These are phyloP conservation scores for Fusarium praegraminearum DNA, from an alignment of 2,329 filamentous ascomycete genomes.

Conservation along the genomic window DNA sequence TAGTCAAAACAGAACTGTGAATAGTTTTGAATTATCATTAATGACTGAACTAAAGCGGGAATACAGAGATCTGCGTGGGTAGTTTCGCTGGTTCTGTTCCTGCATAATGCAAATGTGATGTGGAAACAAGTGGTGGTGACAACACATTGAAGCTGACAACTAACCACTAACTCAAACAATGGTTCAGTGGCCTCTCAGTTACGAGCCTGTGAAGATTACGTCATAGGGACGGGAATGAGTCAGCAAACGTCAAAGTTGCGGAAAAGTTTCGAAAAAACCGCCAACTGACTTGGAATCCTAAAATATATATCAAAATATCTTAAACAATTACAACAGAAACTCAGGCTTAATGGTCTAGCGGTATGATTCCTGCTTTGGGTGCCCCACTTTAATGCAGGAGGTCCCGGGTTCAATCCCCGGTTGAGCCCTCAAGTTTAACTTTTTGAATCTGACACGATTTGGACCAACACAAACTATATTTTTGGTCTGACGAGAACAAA, in stretches of 20 bases:
- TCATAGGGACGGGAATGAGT: neutral
- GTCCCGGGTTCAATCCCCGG: constrained; percentile 13
- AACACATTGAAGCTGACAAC: too few relatives aligned
- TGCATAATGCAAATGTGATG: too few relatives aligned
- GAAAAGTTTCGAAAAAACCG: neutral
- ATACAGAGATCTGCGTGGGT: too few relatives aligned
- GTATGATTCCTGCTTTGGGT: constrained; percentile 13
- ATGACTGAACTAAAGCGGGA: too few relatives aligned
- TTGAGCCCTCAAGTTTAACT: neutral
- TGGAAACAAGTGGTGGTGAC: too few relatives aligned
- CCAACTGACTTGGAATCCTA: rapidly evolving
- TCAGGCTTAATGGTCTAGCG: constrained; percentile 3
- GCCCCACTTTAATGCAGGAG: neutral
- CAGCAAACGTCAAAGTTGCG: neutral
- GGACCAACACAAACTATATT: neutral
- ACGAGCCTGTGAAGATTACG: neutral
- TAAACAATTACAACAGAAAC: too few relatives aligned
- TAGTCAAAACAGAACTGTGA: too few relatives aligned
- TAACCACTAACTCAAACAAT: too few relatives aligned
- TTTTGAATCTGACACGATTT: neutral
- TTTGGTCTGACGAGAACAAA: neutral
- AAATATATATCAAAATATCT: too few relatives aligned
- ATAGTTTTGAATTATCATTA: too few relatives aligned
- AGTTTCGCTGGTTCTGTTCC: too few relatives aligned
- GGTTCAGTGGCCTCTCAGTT: too few relatives aligned